Base-by-base conservation (phyloP, 2,329 filamentous ascomycete species). In the Fusarium kyushuense region DNA sequence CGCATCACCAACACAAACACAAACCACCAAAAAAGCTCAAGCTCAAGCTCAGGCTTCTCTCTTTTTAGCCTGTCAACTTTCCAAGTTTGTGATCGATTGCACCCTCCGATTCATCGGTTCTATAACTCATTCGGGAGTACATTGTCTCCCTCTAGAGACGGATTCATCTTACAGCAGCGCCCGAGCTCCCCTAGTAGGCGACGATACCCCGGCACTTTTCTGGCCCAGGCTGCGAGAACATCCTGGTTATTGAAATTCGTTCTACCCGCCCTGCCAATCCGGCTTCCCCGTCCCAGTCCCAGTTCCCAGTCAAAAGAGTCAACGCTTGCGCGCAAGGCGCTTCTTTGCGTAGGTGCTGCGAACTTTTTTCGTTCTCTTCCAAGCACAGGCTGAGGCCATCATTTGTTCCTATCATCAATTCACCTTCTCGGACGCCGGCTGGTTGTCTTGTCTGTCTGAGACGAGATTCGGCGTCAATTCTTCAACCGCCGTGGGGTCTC, bases 211-310 rank as follows among this genome's bases (percentile, higher is more conserved):
- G 41, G 66, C 54, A 45, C 54, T 49, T 54, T 70, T 55, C 51
- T 58, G 67, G 47, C 54, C 63, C 58, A 58, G 63, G 43, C 45
- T 55, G 35, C 38, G 47, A 49, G 33, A 58, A 54, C 30, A 70
- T 57, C 67, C 63, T 64, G 54, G 66, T 67, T 46, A 2, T 56
- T 27, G 59, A 64, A 64, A 70, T 67, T 70, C 63, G 63, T 60
- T 59, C 58, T 70, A 67, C 54, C 67, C 67, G 67, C 63, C 48
- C 61, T 70, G 63, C 63, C 54, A 63, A 70, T 69, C 67, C 70
- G 70, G 71, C 64, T 73, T 73, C 71, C 71, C 71, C 71, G 59
- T 62, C 59, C 48, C 57, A 55, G 41, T 63, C 30, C 41, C 17
- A 30, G 41, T 36, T 35, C 42, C 30, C 30, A 36, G 51, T 47